These are phyloP conservation scores for Neurospora crassa DNA, from an alignment of 2,329 filamentous ascomycete species.

Conservation along the genomic window DNA sequence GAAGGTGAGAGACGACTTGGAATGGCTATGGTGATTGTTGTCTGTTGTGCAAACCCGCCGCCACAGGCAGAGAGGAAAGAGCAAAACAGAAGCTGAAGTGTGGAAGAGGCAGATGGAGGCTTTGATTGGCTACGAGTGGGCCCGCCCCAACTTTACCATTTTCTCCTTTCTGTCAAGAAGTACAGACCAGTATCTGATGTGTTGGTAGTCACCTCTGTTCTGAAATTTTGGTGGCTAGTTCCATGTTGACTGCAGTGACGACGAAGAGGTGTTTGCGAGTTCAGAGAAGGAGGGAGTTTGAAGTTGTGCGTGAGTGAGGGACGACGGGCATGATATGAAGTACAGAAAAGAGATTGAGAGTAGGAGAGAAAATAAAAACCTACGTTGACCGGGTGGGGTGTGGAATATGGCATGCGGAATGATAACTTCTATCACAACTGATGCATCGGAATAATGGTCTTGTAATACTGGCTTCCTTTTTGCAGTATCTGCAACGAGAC, in stretches of 20 bases:
- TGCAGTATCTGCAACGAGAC: conserved; percentile 12
- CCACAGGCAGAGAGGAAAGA: background rate
- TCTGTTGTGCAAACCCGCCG: background rate
- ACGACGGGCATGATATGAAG: background rate
- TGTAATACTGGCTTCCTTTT: conserved; percentile 5
- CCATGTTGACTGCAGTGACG: background rate
- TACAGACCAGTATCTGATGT: background rate
- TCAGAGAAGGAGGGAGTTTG: background rate
- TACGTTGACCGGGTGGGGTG: conserved; percentile 12
- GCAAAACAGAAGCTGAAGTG: background rate
- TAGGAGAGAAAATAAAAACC: conserved; percentile 3
- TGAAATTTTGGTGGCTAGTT: background rate
- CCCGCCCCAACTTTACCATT: background rate
- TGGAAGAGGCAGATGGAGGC: background rate
- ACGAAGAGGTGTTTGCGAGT: background rate
- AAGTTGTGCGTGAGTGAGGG: background rate
- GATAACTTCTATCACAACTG: conserved; percentile 16
- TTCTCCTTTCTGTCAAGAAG: background rate
- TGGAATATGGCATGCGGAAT: conserved; percentile 18
- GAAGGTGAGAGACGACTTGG: background rate
- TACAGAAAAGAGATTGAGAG: background rate
- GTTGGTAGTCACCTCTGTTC: background rate
- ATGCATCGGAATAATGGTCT: conserved; percentile 8
- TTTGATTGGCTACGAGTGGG: background rate
- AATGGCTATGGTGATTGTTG: background rate